Evolutionary conservation across 106 monocot genomes (phyloP).

Genomic region (Agapanthus africanus): DNA sequence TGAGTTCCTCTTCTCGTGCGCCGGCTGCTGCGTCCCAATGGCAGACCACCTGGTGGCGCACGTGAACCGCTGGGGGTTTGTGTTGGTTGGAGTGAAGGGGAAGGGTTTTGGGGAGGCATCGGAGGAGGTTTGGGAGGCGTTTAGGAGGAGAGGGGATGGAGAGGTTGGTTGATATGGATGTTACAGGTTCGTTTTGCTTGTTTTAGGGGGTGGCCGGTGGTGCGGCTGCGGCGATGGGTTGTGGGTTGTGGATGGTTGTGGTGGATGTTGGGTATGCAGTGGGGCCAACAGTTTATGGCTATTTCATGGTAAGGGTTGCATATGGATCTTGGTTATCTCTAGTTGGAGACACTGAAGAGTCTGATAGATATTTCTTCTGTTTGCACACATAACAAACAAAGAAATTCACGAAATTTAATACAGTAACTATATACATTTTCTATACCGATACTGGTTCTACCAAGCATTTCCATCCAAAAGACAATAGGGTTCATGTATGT

Average conservation of each 20-base stretch:
- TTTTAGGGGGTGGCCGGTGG: slow-evolving; percentile 28
- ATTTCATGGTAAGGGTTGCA: slow-evolving; percentile 29
- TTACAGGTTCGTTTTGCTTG: slow-evolving; percentile 48
- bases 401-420: not conserved
- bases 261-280: slow-evolving; percentile 12
- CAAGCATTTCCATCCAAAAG: too few relatives aligned
- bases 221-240: slow-evolving; percentile 20
- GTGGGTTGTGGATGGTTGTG: slow-evolving; percentile 27
- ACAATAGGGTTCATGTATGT: too few relatives aligned
- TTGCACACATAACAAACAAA: not conserved
- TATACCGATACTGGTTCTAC: too few relatives aligned
- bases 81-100: slow-evolving; percentile 38
- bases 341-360: not conserved
- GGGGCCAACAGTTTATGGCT: slow-evolving; percentile 30
- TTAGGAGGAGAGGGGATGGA: slow-evolving; percentile 30
- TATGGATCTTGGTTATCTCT: not conserved
- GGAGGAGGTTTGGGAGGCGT: slow-evolving; percentile 45
- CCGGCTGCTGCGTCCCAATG: slow-evolving; percentile 32
- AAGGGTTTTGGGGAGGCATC: slow-evolving; percentile 49
- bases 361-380: too few relatives aligned
- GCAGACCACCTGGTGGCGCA: slow-evolving; percentile 35
- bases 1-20: slow-evolving; percentile 80
- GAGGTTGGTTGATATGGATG: slow-evolving; percentile 33
- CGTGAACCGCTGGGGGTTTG: slow-evolving; percentile 71
- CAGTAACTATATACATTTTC: too few relatives aligned